Evolutionary conservation across 768 basidiomycete genomes (phyloP), one percentile per base, ranked within the genome.

Genomic region (Amanita molliuscula): DNA sequence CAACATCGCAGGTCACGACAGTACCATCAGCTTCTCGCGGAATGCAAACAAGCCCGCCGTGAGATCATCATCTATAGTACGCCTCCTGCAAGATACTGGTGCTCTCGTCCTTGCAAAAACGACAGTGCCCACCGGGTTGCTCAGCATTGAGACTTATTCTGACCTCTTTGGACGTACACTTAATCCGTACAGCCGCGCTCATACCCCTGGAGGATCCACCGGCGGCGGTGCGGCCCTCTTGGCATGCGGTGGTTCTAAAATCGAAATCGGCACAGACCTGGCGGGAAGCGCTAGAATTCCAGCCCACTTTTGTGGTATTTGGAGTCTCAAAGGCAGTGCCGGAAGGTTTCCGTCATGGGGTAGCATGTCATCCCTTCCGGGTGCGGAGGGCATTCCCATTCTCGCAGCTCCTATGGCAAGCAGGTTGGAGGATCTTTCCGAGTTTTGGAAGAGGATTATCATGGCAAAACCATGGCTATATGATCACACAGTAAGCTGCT

Each of bases 241-340:
- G 0, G 84, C 84, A 0, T 68, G 74, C 44, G 79, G 81, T 1
- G 83, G 82, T 8, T 74, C 74, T 34, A 76, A 79, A 56, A 71
- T 85, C 18, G 84, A 84, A 34, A 73, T 88, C 33, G 86, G 84
- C 1, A 78, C 84, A 3, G 86, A 88, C 56, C 66, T 88, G 25
- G 86, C 78, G 2, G 88, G 87, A 8, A 82, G 81, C 47, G 76
- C 87, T 34, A 74, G 87, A 45, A 75, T 78, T 23, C 87, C 87
- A 3, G 78, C 86, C 11, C 81, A 85, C 54, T 85, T 80, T 55
- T 84, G 82, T 53, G 87, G 84, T 1, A 65, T 83, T 1, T 86
- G 78, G 69, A 71, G 78, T 38, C 69, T 85, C 56, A 82, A 81
- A 58, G 70, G 77, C 8, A 81, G 80, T 56, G 64, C 67, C 49